Evolutionary conservation across 2,329 filamentous ascomycete genomes (phyloP).

Genomic region (Trichoderma atrobrunneum): DNA sequence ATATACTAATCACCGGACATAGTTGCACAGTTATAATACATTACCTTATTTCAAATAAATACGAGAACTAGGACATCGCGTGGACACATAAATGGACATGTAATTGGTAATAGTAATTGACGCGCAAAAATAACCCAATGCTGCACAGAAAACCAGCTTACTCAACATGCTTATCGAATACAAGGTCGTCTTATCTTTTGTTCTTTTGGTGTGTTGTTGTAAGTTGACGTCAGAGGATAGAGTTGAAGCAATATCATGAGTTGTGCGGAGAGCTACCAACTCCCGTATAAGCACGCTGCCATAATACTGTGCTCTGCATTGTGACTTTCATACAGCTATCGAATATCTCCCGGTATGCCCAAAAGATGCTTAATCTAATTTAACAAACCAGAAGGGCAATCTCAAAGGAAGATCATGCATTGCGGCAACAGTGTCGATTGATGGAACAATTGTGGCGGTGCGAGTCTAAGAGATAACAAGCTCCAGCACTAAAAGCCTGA

Average conservation of each 20-base stretch:
- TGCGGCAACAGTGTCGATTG: not conserved
- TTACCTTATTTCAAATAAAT: not conserved
- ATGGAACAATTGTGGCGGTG: not conserved
- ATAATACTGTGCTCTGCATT: not conserved
- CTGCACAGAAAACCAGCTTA: not conserved
- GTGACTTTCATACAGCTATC: accelerated
- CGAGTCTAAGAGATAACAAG: not conserved
- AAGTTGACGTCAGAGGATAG: not conserved
- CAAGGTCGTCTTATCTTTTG: not conserved
- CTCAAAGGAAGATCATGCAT: not conserved
- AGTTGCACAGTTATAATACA: not conserved
- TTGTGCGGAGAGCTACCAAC: not conserved
- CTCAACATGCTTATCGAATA: not conserved
- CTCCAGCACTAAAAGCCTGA: not conserved
- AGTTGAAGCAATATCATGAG: not conserved
- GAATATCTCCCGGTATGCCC: not conserved
- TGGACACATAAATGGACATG: not conserved
- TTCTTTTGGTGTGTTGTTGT: not conserved
- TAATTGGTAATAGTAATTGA: not conserved
- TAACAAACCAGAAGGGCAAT: not conserved
- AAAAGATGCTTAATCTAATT: not conserved
- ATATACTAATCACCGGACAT: not conserved
- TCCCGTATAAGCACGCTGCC: not conserved
- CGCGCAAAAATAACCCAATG: not conserved
- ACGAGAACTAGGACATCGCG: not conserved